Evolutionary conservation across 495 filamentous ascomycete genomes (phyloP).

Genomic region (Chaetomidium leptoderma): DNA sequence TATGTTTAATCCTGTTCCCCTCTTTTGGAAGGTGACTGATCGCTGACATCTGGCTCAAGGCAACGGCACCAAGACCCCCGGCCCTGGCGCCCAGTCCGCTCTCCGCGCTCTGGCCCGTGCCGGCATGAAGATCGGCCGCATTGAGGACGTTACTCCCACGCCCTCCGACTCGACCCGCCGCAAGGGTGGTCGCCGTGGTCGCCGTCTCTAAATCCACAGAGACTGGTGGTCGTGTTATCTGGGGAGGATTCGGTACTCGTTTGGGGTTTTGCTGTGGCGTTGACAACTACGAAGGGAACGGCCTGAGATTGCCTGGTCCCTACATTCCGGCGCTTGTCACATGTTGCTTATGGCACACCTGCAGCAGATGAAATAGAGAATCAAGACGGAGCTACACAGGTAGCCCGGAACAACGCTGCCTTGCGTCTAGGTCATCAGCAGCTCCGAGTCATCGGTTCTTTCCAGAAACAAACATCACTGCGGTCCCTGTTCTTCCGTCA

Average conservation of each 20-base stretch:
- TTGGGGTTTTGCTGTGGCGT: slow-evolving; percentile 50
- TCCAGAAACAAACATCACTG: slow-evolving; percentile 9
- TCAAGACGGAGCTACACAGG: slow-evolving; percentile 27
- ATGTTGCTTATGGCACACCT: slow-evolving; percentile 52
- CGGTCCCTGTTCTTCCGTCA: neutral
- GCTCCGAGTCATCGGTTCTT: slow-evolving; percentile 6
- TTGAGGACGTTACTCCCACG: slow-evolving; percentile 98
- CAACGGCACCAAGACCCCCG: slow-evolving; percentile 99
- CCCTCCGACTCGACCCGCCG: slow-evolving; percentile 97
- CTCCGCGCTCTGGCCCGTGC: slow-evolving; percentile 97
- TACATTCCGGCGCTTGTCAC: slow-evolving; percentile 50
- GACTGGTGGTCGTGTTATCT: slow-evolving; percentile 32
- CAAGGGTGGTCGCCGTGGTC: slow-evolving; percentile 99
- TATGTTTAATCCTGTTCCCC: slow-evolving; percentile 39
- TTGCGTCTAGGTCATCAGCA: slow-evolving; percentile 18
- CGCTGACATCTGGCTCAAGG: slow-evolving; percentile 39
- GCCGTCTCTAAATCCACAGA: slow-evolving; percentile 72
- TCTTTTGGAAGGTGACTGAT: neutral
- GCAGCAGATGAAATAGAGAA: slow-evolving; percentile 40
- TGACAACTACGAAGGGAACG: slow-evolving; percentile 68
- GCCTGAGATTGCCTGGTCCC: slow-evolving; percentile 61
- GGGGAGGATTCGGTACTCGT: slow-evolving; percentile 41
- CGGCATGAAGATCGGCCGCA: slow-evolving; percentile 98
- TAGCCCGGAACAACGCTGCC: slow-evolving; percentile 23
- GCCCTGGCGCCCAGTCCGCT: slow-evolving; percentile 96